phyloP scores from a whole-genome alignment of 2,329 filamentous ascomycete genomes.

The Fusarium piperis region DNA sequence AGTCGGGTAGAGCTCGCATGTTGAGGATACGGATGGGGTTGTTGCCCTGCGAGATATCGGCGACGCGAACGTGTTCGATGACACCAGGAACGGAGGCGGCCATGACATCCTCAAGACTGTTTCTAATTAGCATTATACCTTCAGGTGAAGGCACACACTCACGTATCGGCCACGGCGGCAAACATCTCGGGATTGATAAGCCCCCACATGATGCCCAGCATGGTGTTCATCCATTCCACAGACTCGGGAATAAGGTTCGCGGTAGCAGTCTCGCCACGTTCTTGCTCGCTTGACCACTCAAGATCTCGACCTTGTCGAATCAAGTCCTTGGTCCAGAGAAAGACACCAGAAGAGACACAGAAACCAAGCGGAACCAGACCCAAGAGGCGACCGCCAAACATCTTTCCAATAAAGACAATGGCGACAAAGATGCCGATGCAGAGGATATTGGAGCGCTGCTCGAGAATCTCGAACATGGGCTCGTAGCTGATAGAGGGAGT shows the following conservation, averaged over 20 bases:
- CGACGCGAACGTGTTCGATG: slow-evolving; percentile 93
- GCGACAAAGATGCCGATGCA: slow-evolving; percentile 75
- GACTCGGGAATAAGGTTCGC: slow-evolving; percentile 92
- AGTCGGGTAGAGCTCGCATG: slow-evolving; percentile 82
- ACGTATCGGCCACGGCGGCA: slow-evolving; percentile 85
- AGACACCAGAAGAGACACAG: slow-evolving; percentile 81
- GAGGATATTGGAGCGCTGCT: slow-evolving; percentile 77
- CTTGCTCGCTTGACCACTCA: slow-evolving; percentile 90
- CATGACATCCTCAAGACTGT: slow-evolving; percentile 80
- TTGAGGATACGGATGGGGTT: slow-evolving; percentile 91
- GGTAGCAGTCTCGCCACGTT: slow-evolving; percentile 84
- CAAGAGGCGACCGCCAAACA: slow-evolving; percentile 81
- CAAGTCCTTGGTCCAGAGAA: slow-evolving; percentile 89
- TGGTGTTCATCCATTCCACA: slow-evolving; percentile 95
- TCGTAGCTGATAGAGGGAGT: slow-evolving; percentile 91
- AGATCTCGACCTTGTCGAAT: slow-evolving; percentile 82
- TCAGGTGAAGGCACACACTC: slow-evolving; percentile 23
- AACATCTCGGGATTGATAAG: slow-evolving; percentile 97
- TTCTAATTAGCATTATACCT: slow-evolving; percentile 6
- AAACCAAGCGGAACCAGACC: slow-evolving; percentile 79
- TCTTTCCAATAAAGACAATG: slow-evolving; percentile 79
- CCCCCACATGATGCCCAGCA: slow-evolving; percentile 86
- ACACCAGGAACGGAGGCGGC: slow-evolving; percentile 90
- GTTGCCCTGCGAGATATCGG: slow-evolving; percentile 92
- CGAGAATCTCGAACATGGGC: slow-evolving; percentile 82